Base-by-base conservation (phyloP, 1,284 basidiomycete genomes). In the Naganishia sp. region DNA sequence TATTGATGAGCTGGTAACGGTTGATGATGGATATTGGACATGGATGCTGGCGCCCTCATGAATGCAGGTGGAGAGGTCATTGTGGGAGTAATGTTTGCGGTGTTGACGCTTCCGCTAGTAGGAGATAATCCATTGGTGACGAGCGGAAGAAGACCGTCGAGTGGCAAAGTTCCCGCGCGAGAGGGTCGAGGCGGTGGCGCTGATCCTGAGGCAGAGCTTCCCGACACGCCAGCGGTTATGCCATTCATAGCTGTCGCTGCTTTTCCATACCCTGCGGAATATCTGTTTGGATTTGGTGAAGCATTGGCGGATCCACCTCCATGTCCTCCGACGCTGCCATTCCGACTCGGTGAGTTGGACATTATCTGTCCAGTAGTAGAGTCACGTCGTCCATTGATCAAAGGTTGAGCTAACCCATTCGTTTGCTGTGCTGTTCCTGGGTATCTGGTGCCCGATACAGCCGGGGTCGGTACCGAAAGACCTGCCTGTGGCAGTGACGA, bases 211-310 rank as follows among this genome's bases (percentile, higher is more conserved):
- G 46, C 64, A 21, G 25, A 60, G 33, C 48, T 52, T 25, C 18
- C 44, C 36, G 57, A 57, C 46, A 39, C 36, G 50, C 48, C 33
- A 18, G 42, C 33, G 23, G 54, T 65, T 18, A 53, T 16, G 28
- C 48, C 59, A 16, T 59, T 43, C 64, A 54, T 54, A 15, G 53
- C 53, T 21, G n/a, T 21, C 2, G 42, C 33, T 1, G 68, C 64
- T 16, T 48, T 61, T 16, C 57, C 64, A 44, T 60, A 69, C 10
- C 76, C 75, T 28, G 72, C 69, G 1, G 78, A 79, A 66, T 77
- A 76, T 55, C 78, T 67, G 69, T 79, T 79, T 16, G 74, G 73
- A 69, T 75, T 78, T 28, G 78, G 78, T 21, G 78, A 78, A 55
- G 72, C 74, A 18, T 72, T 55, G 4, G 72, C 70, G 6, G 76